Percentiles rank a stretch among this genome's conserved stretches.
These are phyloP conservation scores for Crassisporium funariophilum DNA, from an alignment of 768 basidiomycete genomes.

Conservation along the genomic window DNA sequence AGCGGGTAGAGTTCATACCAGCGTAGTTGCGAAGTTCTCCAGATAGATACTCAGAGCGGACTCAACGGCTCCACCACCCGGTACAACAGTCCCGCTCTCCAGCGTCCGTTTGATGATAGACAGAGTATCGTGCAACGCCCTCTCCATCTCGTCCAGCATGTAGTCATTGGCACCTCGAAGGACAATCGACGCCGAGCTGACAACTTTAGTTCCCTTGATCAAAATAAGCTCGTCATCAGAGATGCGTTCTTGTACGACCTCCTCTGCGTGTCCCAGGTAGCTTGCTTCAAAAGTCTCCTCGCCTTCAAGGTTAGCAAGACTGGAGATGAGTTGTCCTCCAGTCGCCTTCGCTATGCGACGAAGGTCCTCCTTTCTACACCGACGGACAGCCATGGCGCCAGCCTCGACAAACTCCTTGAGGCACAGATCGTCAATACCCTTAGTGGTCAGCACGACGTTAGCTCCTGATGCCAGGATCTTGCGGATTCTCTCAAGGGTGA, in stretches of 20 bases:
- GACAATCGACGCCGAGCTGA: conserved; percentile 90
- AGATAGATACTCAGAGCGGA: conserved; percentile 95
- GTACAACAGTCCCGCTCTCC: conserved; percentile 94
- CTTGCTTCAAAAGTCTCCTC: conserved; percentile 96
- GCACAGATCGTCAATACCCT: conserved; percentile 98
- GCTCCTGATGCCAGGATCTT: conserved; percentile 96
- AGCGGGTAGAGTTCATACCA: conserved; percentile 55
- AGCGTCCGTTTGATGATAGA: conserved; percentile 96
- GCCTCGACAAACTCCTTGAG: conserved; percentile 99
- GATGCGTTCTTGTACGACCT: conserved; percentile 95
- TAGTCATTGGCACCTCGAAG: conserved; percentile 98
- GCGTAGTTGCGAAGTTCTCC: conserved; percentile 97
- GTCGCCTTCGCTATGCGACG: conserved; percentile 97
- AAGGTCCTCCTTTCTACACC: conserved; percentile 97
- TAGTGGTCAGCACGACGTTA: conserved; percentile 96
- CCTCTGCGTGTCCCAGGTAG: conserved; percentile 90
- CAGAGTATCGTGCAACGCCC: conserved; percentile 91
- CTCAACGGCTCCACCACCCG: conserved; percentile 97
- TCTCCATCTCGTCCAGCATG: conserved; percentile 99
- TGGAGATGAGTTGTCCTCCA: conserved; percentile 90
- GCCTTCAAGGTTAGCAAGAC: conserved; percentile 93
- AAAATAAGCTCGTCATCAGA: conserved; percentile 98
- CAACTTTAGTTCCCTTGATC: conserved; percentile 96
- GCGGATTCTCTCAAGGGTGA: conserved; percentile 91
- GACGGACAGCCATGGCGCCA: conserved; percentile 96